Evolutionary conservation across 106 monocot genomes (phyloP).

Genomic region (Triglochin maritima): DNA sequence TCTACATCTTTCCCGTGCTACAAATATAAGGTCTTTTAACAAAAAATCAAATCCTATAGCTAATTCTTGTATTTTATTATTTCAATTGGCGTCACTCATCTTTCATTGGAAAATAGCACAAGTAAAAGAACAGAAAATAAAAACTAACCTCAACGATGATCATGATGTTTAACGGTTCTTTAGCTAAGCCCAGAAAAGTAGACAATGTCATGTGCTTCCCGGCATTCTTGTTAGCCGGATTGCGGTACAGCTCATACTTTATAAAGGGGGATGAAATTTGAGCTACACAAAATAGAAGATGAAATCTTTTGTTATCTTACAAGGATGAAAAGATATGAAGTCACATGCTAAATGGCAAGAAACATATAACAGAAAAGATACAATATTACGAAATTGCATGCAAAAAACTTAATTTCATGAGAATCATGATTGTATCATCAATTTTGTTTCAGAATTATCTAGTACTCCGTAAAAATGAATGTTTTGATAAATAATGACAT

Average conservation of each 20-base stretch:
- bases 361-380: too few relatives aligned
- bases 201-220: constrained; percentile 11
- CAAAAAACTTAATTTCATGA: neutral
- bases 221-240: constrained; percentile 4
- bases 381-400: too few relatives aligned
- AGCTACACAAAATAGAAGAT: neutral
- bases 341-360: too few relatives aligned
- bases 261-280: constrained; percentile 2
- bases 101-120: neutral
- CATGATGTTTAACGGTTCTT: neutral
- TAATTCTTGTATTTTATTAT: too few relatives aligned
- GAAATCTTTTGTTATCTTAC: neutral
- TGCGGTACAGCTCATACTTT: neutral
- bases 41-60: too few relatives aligned
- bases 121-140: neutral
- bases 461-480: too few relatives aligned
- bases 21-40: too few relatives aligned
- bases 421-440: neutral
- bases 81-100: too few relatives aligned
- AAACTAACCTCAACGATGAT: constrained; percentile 12
- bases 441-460: neutral
- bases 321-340: neutral
- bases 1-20: too few relatives aligned
- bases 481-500: too few relatives aligned
- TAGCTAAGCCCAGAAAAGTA: constrained; percentile 11